Conservation (phyloP, 2,329 filamentous ascomycete species). For the Escovopsis sp. region DNA sequence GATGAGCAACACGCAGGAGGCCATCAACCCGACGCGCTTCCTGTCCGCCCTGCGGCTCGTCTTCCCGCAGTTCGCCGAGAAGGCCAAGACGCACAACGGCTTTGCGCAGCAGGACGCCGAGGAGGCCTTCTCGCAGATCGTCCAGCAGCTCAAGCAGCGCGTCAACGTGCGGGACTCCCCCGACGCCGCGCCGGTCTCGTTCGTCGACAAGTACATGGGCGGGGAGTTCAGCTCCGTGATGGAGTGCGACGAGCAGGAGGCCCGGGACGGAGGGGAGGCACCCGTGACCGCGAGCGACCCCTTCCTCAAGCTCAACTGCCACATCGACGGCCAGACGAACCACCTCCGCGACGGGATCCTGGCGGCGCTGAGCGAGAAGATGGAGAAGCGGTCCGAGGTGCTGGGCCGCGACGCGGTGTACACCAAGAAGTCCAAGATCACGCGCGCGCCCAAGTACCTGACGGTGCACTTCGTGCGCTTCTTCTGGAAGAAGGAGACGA, state of each 20-base stretch:
- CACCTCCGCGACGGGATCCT: constrained; percentile 80
- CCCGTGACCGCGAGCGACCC: constrained; percentile 50
- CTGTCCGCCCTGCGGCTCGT: constrained; percentile 61
- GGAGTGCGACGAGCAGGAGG: constrained; percentile 69
- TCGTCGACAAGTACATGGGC: constrained; percentile 81
- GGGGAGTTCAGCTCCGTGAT: constrained; percentile 66
- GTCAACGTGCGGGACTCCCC: constrained; percentile 46
- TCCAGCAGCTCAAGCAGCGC: constrained; percentile 67
- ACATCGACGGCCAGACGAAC: constrained; percentile 77
- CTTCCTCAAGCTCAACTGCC: constrained; percentile 90
- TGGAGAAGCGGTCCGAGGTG: constrained; percentile 74
- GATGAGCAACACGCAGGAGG: constrained; percentile 78
- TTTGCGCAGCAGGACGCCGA: constrained; percentile 98
- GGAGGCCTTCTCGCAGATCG: constrained; percentile 93
- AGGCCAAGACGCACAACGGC: constrained; percentile 62
- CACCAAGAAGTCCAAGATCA: constrained; percentile 81
- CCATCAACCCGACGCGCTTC: constrained; percentile 73
- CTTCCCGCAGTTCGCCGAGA: constrained; percentile 89
- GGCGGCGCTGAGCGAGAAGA: constrained; percentile 67
- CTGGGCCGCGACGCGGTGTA: constrained; percentile 69
- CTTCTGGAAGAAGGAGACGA: constrained; percentile 89
- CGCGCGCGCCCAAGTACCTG: constrained; percentile 83
- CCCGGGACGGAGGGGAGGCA: constrained; percentile 59
- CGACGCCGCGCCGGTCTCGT: constrained; percentile 42
- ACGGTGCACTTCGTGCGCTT: constrained; percentile 97